phyloP scores from a whole-genome alignment of 1,139 yeast genomes.

The Tardiomyces depauwii region DNA sequence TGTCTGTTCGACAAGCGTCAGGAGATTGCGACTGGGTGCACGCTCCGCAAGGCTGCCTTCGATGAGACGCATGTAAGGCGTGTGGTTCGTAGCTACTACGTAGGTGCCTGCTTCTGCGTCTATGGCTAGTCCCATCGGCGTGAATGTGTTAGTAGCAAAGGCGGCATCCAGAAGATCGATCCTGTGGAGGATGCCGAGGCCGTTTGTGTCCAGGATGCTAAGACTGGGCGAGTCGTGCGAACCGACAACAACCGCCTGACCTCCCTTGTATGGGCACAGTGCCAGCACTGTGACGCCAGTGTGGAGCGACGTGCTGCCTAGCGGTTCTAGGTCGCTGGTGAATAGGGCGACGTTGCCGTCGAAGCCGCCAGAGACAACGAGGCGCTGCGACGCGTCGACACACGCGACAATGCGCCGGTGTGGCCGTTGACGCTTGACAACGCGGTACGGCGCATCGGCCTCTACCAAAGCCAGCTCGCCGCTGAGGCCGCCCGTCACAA shows the following conservation, averaged over 20 bases:
- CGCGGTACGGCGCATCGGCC: conserved; percentile 2
- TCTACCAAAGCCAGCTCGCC: conserved; percentile 14
- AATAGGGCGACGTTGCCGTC: conserved; percentile 40
- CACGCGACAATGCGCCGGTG: conserved; percentile 36
- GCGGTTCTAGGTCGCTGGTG: conserved; percentile 29
- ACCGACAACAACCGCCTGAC: conserved; percentile 40
- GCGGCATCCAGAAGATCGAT: conserved; percentile 67
- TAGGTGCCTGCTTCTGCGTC: conserved; percentile 20
- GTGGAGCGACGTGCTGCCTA: conserved; percentile 5
- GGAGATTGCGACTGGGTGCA: conserved; percentile 44
- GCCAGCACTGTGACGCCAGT: conserved; percentile 10
- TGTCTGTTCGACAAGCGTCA: conserved; percentile 60
- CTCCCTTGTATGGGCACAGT: conserved; percentile 8
- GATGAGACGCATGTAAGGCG: conserved; percentile 62
- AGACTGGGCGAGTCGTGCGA: conserved; percentile 43
- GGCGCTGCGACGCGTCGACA: conserved; percentile 26
- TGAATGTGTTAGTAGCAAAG: conserved; percentile 56
- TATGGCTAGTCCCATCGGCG: conserved; percentile 41
- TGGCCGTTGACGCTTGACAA: conserved; percentile 18
- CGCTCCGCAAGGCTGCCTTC: conserved; percentile 19
- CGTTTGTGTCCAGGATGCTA: conserved; percentile 36
- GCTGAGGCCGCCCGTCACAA: conserved; percentile 27
- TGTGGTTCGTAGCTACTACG: conserved; percentile 61
- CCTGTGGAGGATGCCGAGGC: conserved; percentile 19
- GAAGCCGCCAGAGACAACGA: conserved; percentile 51